Evolutionary conservation across 352 stramenopile species (phyloP).

Genomic region (Pythium brachiatum): DNA sequence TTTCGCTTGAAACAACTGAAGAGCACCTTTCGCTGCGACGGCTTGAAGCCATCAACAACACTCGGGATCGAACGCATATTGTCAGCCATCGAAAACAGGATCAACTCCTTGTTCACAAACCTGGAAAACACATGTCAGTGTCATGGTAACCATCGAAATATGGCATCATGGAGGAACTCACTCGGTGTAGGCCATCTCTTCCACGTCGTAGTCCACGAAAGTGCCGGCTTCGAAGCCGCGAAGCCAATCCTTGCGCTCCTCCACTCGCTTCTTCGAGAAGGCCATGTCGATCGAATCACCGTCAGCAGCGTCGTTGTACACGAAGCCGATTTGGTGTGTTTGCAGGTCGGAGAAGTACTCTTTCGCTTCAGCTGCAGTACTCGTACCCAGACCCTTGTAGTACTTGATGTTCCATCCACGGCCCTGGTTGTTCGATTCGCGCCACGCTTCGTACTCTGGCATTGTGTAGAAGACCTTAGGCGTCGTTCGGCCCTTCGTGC

Average conservation of each 20-base stretch:
- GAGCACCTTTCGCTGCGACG: conserved; percentile 98
- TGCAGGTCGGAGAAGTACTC: conserved; percentile 97
- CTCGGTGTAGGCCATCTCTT: conserved; percentile 93
- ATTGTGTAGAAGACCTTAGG: conserved; percentile 96
- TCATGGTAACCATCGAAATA: background rate
- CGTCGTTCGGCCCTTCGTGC: conserved; percentile 81
- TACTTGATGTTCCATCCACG: conserved; percentile 98
- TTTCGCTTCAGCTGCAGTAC: conserved; percentile 94
- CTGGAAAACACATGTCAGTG: conserved; percentile 29
- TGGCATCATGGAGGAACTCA: conserved; percentile 33
- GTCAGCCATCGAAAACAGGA: conserved; percentile 98
- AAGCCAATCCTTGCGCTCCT: conserved; percentile 97
- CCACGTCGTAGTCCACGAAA: conserved; percentile 91
- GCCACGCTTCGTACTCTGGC: conserved; percentile 95
- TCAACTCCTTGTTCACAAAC: conserved; percentile 99
- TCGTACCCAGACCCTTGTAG: conserved; percentile 99
- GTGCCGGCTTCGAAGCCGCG: conserved; percentile 79
- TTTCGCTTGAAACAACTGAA: conserved; percentile 99
- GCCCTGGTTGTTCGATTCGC: conserved; percentile 81
- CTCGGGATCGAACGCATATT: conserved; percentile 96
- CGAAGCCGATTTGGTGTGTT: conserved; percentile 93
- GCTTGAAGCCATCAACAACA: conserved; percentile 97
- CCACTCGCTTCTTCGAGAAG: conserved; percentile 96
- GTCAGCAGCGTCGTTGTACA: conserved; percentile 87
- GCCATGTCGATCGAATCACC: conserved; percentile 96